phyloP scores from a whole-genome alignment of 805 yeast genomes.

The Candida tammaniensis region DNA sequence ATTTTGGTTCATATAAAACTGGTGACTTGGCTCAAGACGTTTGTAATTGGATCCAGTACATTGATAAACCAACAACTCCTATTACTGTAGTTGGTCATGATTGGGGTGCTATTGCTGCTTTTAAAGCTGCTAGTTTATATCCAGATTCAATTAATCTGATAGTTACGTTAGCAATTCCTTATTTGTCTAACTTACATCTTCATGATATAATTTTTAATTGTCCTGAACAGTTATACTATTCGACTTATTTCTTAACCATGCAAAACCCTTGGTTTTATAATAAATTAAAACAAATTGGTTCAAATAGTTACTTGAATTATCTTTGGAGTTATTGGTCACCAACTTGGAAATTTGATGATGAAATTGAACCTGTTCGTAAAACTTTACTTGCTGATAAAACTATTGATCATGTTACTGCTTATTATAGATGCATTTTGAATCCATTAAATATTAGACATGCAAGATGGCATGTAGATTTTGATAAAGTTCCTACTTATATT shows the following conservation, averaged over 20 bases:
- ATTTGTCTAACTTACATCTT: constrained; percentile 22
- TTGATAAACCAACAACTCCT: constrained; percentile 19
- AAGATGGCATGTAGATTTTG: constrained; percentile 29
- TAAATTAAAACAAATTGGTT: constrained; percentile 14
- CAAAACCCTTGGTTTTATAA: constrained; percentile 25
- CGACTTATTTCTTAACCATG: constrained; percentile 39
- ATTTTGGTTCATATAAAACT: constrained; percentile 22
- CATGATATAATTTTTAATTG: constrained; percentile 28
- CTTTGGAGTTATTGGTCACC: constrained; percentile 43
- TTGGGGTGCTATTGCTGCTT: constrained; percentile 42
- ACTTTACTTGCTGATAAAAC: constrained; percentile 25
- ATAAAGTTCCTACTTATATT: constrained; percentile 34
- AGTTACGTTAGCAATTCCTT: constrained; percentile 40
- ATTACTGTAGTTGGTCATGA: constrained; percentile 43
- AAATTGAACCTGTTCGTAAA: constrained; percentile 26
- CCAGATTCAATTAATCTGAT: constrained; percentile 33
- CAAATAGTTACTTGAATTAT: constrained; percentile 25
- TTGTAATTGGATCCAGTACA: constrained; percentile 26
- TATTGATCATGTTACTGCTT: constrained; percentile 35
- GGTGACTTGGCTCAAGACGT: constrained; percentile 34
- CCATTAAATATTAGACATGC: constrained; percentile 17
- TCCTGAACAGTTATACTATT: constrained; percentile 33
- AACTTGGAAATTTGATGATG: constrained; percentile 28
- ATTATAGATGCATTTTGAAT: constrained; percentile 30
- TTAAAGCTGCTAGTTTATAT: constrained; percentile 30